Percentiles rank a stretch among this genome's conserved stretches.
phyloP scores from a whole-genome alignment of 768 basidiomycete species.

The Lactarius vividus region DNA sequence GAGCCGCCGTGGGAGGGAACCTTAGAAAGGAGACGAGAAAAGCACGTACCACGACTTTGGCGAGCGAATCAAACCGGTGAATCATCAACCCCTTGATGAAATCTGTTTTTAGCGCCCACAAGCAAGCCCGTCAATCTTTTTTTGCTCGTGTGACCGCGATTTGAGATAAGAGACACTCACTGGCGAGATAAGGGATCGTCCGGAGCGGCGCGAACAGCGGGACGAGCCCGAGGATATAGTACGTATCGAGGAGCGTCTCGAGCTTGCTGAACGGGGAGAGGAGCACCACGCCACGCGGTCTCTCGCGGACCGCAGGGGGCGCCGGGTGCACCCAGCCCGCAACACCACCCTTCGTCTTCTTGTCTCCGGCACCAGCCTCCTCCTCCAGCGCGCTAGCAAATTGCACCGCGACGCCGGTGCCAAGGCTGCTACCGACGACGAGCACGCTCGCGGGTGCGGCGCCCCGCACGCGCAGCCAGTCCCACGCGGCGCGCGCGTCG shows the following conservation, averaged over 20 bases:
- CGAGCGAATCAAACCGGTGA: slow-evolving; percentile 63
- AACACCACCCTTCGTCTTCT: neutral
- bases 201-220: slow-evolving; percentile 72
- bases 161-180: slow-evolving; percentile 43
- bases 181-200: slow-evolving; percentile 55
- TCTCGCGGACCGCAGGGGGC: slow-evolving; percentile 29
- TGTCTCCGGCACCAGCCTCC: neutral
- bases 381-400: slow-evolving; percentile 41
- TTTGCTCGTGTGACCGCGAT: slow-evolving; percentile 4
- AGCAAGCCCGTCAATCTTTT: neutral
- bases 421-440: slow-evolving; percentile 84
- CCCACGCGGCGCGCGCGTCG: slow-evolving; percentile 79
- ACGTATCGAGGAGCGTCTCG: slow-evolving; percentile 58
- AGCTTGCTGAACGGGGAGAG: slow-evolving; percentile 42
- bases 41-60: slow-evolving; percentile 53
- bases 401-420: slow-evolving; percentile 69
- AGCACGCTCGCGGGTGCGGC: slow-evolving; percentile 59
- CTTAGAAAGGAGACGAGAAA: neutral
- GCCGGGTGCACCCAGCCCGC: neutral
- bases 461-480: slow-evolving; percentile 68
- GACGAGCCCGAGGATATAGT: slow-evolving; percentile 59
- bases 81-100: slow-evolving; percentile 53
- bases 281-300: slow-evolving; percentile 41
- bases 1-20: neutral
- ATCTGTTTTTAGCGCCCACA: slow-evolving; percentile 36